Evolutionary conservation across 495 filamentous ascomycete genomes (phyloP).

Genomic region (Bryoglossum gracile): DNA sequence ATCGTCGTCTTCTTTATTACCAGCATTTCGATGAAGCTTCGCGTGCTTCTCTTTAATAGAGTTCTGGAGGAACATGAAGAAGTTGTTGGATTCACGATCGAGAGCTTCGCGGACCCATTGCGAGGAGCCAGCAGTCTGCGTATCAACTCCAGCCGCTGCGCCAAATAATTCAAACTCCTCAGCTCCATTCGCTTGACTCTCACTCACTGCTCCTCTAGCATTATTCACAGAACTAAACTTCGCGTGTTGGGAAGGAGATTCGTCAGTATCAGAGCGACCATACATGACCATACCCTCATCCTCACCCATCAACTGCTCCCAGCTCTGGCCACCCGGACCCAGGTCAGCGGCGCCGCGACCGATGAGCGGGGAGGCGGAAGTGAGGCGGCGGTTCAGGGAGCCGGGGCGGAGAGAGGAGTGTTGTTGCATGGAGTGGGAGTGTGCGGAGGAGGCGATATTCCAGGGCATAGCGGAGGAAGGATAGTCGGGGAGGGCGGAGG

Average conservation of each 20-base stretch:
- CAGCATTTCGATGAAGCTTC: too few relatives aligned
- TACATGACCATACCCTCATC: conserved; percentile 36
- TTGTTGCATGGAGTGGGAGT: conserved; percentile 46
- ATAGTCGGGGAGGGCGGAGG: conserved; percentile 48
- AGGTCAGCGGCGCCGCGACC: conserved; percentile 42
- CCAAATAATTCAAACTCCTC: conserved; percentile 38
- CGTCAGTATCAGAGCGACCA: conserved; percentile 35
- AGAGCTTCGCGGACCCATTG: conserved; percentile 43
- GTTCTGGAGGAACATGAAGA: conserved; percentile 49
- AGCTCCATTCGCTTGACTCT: not conserved
- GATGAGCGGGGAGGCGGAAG: conserved; percentile 54
- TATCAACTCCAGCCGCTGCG: conserved; percentile 37
- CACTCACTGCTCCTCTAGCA: not conserved
- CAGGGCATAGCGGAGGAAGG: conserved; percentile 57
- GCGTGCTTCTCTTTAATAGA: conserved; percentile 24
- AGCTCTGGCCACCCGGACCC: conserved; percentile 31
- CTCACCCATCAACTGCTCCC: conserved; percentile 30
- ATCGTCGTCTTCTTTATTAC: too few relatives aligned
- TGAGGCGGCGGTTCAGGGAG: conserved; percentile 37
- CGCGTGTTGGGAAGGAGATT: conserved; percentile 25
- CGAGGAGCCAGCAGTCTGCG: conserved; percentile 34
- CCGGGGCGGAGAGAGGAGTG: conserved; percentile 29
- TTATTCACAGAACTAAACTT: conserved; percentile 1
- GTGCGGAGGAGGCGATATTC: conserved; percentile 57
- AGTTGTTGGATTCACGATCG: conserved; percentile 53